Base-by-base conservation (phyloP, 495 filamentous ascomycete species). In the Trichoderma parareesei region DNA sequence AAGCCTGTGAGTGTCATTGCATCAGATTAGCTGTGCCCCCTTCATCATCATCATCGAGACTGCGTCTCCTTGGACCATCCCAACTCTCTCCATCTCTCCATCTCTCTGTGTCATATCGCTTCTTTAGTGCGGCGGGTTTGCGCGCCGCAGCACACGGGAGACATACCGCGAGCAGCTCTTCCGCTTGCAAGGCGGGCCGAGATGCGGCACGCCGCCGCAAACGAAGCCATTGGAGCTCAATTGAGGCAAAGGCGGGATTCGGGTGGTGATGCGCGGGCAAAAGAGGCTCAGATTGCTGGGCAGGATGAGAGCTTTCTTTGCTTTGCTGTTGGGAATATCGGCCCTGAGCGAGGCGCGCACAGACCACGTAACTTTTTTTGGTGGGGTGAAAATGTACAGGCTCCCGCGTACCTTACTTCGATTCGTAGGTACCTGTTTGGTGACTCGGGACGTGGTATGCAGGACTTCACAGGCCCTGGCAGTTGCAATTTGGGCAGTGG, bases 1-100 rank as follows among this genome's bases (percentile, higher is more conserved):
- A 90, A 89, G 62, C 82, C 89, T 92, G 64, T 38, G 62, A 38
- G 37, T 41, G 35, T 41, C 35, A 61, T 41, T 38, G 60, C n/a
- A 14, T 5, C 35, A 40, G 9, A 16, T 38, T 8, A 27, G 62
- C 20, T 35, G 20, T 2, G 20, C 18, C 38, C 59, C 68, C 63
- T 63, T 66, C 27, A 27, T 27, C 27, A 27, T 27, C 27, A 27
- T 27, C 27, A 27, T 27, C 27, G 27, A 27, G 40, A 1, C 40
- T 41, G 40, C 40, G 11, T 41, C 40, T 41, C 40, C 27, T 46
- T 53, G 16, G 43, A 38, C 59, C 60, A 61, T 44, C 48, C 37
- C 40, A 69, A 68, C 74, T 27, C 27, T 27, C 27, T 27, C 27
- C 27, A 27, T 27, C 27, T 27, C 61, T 71, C 85, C 83, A 80